phyloP scores from a whole-genome alignment of 495 filamentous ascomycete genomes.

The Aspergillus affinis region DNA sequence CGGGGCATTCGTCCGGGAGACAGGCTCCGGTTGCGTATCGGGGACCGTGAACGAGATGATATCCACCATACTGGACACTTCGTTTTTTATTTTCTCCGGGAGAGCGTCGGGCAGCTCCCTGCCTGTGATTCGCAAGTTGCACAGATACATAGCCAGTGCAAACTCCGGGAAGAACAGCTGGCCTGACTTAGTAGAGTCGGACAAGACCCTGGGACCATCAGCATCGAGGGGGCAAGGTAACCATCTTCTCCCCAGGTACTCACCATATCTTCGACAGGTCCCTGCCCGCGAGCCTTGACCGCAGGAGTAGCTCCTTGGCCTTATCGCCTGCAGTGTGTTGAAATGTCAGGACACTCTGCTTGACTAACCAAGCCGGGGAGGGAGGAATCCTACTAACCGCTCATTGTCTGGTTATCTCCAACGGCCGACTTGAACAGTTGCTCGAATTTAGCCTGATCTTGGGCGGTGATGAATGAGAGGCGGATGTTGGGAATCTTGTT shows the following conservation, averaged over 20 bases:
- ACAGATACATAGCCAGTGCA: conserved; percentile 97
- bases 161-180: conserved; percentile 98
- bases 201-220: conserved; percentile 67
- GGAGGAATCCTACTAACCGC: conserved; percentile 49
- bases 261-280: conserved; percentile 87
- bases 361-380: neutral
- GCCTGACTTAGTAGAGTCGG: conserved; percentile 94
- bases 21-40: conserved; percentile 62
- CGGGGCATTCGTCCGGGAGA: conserved; percentile 66
- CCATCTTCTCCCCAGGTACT: conserved; percentile 14
- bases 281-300: conserved; percentile 81
- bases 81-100: conserved; percentile 86
- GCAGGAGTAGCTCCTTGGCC: conserved; percentile 80
- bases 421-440: conserved; percentile 96
- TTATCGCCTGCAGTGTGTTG: conserved; percentile 60
- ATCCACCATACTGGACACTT: conserved; percentile 99
- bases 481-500: conserved; percentile 90
- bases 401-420: conserved; percentile 81
- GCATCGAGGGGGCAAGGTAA: neutral
- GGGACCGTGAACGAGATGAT: conserved; percentile 95
- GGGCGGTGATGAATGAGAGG: conserved; percentile 90
- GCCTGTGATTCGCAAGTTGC: conserved; percentile 86
- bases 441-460: conserved; percentile 97
- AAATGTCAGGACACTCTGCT: conserved; percentile 21
- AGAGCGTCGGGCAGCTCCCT: conserved; percentile 72